phyloP scores from a whole-genome alignment of 345 rosid species.

The Dipteronia sinensis region DNA sequence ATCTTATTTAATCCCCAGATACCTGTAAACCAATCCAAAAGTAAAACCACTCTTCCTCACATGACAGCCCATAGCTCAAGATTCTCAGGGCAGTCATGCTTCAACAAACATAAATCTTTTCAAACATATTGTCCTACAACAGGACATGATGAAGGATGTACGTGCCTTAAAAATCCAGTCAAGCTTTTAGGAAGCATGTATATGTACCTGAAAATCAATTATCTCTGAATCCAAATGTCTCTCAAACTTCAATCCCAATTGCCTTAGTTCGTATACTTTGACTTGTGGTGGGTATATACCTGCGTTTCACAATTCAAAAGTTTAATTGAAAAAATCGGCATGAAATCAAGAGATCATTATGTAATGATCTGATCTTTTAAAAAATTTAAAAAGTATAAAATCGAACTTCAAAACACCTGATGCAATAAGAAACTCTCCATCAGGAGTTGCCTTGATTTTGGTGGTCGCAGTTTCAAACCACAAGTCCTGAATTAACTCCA shows the following conservation, averaged over 20 bases:
- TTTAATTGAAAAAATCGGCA: constrained; percentile 11
- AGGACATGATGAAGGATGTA: neutral
- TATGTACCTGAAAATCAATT: constrained; percentile 76
- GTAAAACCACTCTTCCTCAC: neutral
- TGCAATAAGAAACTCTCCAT: constrained; percentile 80
- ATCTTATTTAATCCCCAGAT: neutral
- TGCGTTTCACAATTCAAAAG: constrained; percentile 24
- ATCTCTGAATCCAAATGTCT: constrained; percentile 87
- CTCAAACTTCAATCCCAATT: constrained; percentile 85
- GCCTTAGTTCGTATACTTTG: constrained; percentile 79
- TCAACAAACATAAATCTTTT: neutral
- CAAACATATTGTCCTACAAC: neutral
- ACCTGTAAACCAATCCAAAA: neutral
- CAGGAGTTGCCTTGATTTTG: constrained; percentile 77
- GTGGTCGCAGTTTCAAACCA: constrained; percentile 82
- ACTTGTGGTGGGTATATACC: constrained; percentile 93
- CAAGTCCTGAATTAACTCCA: constrained; percentile 77
- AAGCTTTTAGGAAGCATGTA: neutral
- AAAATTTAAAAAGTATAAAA: neutral
- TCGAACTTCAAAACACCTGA: constrained; percentile 51
- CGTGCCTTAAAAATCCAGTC: neutral
- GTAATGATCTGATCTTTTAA: neutral
- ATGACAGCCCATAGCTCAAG: constrained; percentile 3
- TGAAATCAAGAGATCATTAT: neutral
- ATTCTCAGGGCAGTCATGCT: neutral